Evolutionary conservation across 2,329 filamentous ascomycete genomes (phyloP), one percentile per base, ranked within the genome.

Genomic region (Nakataea oryzae): DNA sequence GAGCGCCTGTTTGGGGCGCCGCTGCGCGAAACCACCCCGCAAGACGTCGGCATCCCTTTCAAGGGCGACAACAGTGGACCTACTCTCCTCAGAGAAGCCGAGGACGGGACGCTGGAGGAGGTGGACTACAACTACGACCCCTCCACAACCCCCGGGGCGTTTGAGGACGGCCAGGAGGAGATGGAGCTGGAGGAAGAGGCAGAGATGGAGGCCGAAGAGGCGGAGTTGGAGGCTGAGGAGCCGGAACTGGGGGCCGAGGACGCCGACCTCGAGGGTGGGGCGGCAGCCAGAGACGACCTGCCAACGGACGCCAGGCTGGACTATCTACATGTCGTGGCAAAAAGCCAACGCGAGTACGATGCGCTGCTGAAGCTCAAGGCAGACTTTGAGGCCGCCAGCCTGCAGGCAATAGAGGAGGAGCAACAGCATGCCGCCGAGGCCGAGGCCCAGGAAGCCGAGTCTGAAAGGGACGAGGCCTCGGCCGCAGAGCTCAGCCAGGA

Each of bases 1-100:
- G 86, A 89, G 70, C 81, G 91, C 65, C 76, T 96, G 21, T 97
- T 95, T 72, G 93, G 93, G 1, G 79, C 86, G 41, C 91, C 92
- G 2, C 71, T 90, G 64, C 80, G 86, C 55, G 80, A 83, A 61
- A 87, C 84, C 2, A 73, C 70, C 9, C 79, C 82, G 1, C 85
- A 87, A 63, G 84, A 88, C 72, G 79, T 85, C 4, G 85, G 75
- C 29, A 81, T 77, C 64, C 74, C 77, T 1, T 64, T 75, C 63
- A 59, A 73, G 70, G 67, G 68, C 11, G 65, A 64, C 67, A 67
- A 54, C 60, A 66, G 24, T 70, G 75, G 60, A 75, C 74, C 67
- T 79, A 77, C 68, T 72, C 79, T 90, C 21, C 67, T 89, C 60
- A 78, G 79, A 65, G 77, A 85, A 67, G 78, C 79, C 0, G 77